Evolutionary conservation across 1,139 yeast species (phyloP), one percentile per base, ranked within the genome.

Genomic region (Kodamaea sp.): DNA sequence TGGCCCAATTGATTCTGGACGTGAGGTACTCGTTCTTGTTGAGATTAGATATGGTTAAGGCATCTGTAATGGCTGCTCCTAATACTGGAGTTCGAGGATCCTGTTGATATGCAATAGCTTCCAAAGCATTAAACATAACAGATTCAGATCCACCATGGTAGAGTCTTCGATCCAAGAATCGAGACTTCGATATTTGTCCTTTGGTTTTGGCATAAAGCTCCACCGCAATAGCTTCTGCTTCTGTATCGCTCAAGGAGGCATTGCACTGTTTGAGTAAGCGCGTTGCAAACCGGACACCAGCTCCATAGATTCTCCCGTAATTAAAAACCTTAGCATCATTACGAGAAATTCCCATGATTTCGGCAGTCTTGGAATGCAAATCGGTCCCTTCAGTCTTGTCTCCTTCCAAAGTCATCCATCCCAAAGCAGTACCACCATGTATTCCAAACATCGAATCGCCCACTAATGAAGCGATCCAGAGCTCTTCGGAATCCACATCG

Each of bases 401-500:
- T 12, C 99, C 99, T 66, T 94, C 99, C 35, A 94, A 70, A 2
- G 97, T 90, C 99, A 94, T 94, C 98, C 98, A 94, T 1, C 98
- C 97, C 35, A 94, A 73, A 0, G 97, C 96, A 0, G 98, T 88
- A 11, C 95, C 95, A 3, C 98, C 99, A 57, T 94, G 99, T 25
- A 86, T 66, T 32, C 83, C 79, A 58, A 92, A 87, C 37, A 83
- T 77, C 0, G 97, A 82, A 57, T 94, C 99, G 2, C 98, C 97
- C 31, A 92, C 81, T 24, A 94, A 66, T 18, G 97, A 85, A 0
- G 98, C 98, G 47, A 94, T 92, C 99, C 99, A 94, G 31, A 94
- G 70, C 54, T 94, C 99, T 56, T 94, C 98, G 26, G 96, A 87
- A 60, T 94, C 99, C 4, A 94, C 99, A 66, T 94, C 96, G 1